Conservation (phyloP, 148 eudicot species). For the Nepenthes gracilis region DNA sequence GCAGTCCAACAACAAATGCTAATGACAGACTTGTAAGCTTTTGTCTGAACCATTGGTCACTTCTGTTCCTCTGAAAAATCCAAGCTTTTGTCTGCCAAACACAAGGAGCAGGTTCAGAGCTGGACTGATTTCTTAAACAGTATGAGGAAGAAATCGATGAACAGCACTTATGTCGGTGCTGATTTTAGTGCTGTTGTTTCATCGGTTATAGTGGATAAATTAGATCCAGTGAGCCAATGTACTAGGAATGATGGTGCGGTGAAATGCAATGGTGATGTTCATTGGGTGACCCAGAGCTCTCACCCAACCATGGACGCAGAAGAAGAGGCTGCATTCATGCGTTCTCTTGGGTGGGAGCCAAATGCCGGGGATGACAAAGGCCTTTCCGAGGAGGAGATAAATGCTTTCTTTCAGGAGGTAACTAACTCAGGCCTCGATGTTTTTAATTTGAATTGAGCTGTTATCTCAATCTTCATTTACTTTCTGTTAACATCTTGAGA, state of each 20-base stretch:
- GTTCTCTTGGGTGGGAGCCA: slow-evolving; percentile 90
- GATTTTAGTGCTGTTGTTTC: slow-evolving; percentile 24
- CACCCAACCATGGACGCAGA: slow-evolving; percentile 32
- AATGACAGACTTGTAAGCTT: slow-evolving; percentile 23
- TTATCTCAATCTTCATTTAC: neutral
- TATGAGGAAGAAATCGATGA: slow-evolving; percentile 62
- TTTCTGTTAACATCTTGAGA: neutral
- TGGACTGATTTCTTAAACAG: slow-evolving; percentile 75
- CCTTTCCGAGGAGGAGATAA: slow-evolving; percentile 89
- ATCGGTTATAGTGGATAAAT: slow-evolving; percentile 10
- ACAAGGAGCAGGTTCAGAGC: slow-evolving; percentile 60
- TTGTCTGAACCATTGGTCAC: slow-evolving; percentile 19
- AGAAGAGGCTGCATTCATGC: slow-evolving; percentile 76
- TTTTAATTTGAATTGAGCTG: neutral
- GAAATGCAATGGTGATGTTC: slow-evolving; percentile 32
- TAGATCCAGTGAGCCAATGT: slow-evolving; percentile 8
- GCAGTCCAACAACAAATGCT: slow-evolving; percentile 21
- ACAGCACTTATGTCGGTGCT: slow-evolving; percentile 11
- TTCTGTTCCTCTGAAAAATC: slow-evolving; percentile 25
- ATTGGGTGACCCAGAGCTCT: slow-evolving; percentile 10
- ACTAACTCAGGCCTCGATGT: slow-evolving; percentile 1
- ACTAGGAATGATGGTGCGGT: slow-evolving; percentile 26
- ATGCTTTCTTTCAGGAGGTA: slow-evolving; percentile 66
- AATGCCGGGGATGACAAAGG: slow-evolving; percentile 72
- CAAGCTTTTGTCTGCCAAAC: slow-evolving; percentile 22